Percentiles rank a stretch among this genome's conserved stretches.
These are phyloP conservation scores for Chamaenerion angustifolium DNA, from an alignment of 345 rosid genomes.

Conservation along the genomic window DNA sequence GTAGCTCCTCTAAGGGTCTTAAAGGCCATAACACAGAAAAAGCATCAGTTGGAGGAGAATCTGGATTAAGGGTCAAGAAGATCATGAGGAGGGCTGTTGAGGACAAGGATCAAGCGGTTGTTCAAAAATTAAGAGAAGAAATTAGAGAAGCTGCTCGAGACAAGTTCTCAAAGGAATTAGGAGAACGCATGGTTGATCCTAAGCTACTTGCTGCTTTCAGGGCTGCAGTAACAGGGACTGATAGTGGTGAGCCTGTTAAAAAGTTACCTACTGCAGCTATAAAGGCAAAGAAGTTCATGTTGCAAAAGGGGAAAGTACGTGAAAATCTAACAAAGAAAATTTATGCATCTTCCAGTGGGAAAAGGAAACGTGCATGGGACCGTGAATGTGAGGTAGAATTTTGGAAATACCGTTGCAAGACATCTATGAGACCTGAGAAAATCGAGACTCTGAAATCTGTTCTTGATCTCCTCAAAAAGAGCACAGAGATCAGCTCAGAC, in stretches of 20 bases:
- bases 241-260: conserved; percentile 39
- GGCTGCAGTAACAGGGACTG: conserved; percentile 59
- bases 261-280: conserved; percentile 44
- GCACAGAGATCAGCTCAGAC: conserved; percentile 24
- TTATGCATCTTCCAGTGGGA: conserved; percentile 74
- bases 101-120: conserved; percentile 55
- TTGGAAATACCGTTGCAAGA: conserved; percentile 91
- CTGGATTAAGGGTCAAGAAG: conserved; percentile 84
- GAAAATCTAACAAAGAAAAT: conserved; percentile 92
- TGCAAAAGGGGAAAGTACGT: conserved; percentile 94
- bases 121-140: conserved; percentile 75
- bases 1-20: conserved; percentile 21
- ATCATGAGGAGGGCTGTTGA: conserved; percentile 58
- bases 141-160: conserved; percentile 80
- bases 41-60: conserved; percentile 36
- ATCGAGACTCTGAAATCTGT: conserved; percentile 86
- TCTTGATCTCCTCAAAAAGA: conserved; percentile 55
- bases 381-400: conserved; percentile 96
- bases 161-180: conserved; percentile 46
- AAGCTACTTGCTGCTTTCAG: conserved; percentile 93
- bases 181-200: conserved; percentile 61
- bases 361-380: conserved; percentile 81
- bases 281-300: conserved; percentile 63
- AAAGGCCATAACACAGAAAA: conserved; percentile 16
- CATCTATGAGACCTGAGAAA: conserved; percentile 71